Conservation (phyloP, 2,329 filamentous ascomycete genomes). For the Alternaria panax region DNA sequence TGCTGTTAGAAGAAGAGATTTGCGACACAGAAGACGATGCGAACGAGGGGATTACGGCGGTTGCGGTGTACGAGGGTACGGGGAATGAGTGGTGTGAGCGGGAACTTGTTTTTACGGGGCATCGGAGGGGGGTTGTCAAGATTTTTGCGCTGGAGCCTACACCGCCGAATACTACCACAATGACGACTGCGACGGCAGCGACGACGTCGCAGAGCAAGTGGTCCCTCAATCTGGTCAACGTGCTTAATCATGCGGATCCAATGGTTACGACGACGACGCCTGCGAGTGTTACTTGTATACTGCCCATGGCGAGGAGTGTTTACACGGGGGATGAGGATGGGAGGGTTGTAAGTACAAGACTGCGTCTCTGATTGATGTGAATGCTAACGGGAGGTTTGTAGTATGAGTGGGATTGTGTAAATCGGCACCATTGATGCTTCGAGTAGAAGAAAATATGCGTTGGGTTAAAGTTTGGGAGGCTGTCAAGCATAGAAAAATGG, state of each 20-base stretch:
- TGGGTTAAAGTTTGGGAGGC: too few species aligned
- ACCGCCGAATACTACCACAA: constrained; percentile 58
- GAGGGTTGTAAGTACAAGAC: constrained; percentile 63
- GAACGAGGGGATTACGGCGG: constrained; percentile 79
- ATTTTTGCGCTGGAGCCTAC: constrained; percentile 65
- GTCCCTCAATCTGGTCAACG: constrained; percentile 78
- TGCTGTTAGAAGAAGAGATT: constrained; percentile 82
- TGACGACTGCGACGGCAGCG: too few species aligned
- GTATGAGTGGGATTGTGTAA: constrained; percentile 67
- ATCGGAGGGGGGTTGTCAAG: constrained; percentile 83
- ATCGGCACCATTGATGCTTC: constrained; percentile 51
- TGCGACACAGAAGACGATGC: constrained; percentile 67
- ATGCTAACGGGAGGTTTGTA: constrained; percentile 33
- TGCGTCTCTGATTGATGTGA: too few species aligned
- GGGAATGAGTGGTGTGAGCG: constrained; percentile 92
- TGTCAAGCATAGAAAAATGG: too few species aligned
- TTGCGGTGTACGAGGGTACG: constrained; percentile 90
- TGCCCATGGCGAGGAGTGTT: constrained; percentile 80
- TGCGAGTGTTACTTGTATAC: constrained; percentile 84
- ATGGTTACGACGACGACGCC: constrained; percentile 58
- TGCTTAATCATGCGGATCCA: constrained; percentile 80
- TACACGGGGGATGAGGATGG: constrained; percentile 97
- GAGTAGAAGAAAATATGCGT: too few species aligned
- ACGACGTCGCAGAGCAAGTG: constrained; percentile 60
- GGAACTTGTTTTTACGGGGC: constrained; percentile 87